Evolutionary conservation across 2,329 filamentous ascomycete genomes (phyloP).

Genomic region (Aspergillus pseudoviridinutans): DNA sequence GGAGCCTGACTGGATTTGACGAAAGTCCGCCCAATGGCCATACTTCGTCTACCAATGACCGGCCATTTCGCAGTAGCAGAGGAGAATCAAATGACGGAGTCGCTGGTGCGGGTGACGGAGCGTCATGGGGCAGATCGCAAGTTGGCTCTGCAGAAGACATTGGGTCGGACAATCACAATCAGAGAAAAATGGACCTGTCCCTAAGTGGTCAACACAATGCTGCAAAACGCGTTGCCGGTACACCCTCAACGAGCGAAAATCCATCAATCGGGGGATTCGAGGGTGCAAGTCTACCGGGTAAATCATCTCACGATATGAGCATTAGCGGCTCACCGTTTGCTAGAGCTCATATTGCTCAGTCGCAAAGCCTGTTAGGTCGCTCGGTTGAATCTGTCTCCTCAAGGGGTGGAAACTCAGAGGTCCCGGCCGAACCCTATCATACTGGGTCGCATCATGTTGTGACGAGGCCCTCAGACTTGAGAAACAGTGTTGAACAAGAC

Average conservation of each 20-base stretch:
- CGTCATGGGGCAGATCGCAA: conserved; percentile 12
- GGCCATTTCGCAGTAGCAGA: conserved; percentile 8
- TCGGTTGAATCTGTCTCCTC: conserved; percentile 26
- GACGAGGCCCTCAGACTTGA: conserved; percentile 26
- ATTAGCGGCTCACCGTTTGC: conserved; percentile 49
- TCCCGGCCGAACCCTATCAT: conserved; percentile 16
- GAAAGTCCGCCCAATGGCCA: conserved; percentile 13
- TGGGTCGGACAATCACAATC: conserved; percentile 11
- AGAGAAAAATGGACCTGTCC: conserved; percentile 33
- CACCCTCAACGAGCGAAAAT: conserved; percentile 23
- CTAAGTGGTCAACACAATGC: conserved; percentile 24
- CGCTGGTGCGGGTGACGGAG: conserved; percentile 8
- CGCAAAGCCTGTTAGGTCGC: conserved; percentile 26
- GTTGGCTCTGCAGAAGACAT: conserved; percentile 14
- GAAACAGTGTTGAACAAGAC: conserved; percentile 22
- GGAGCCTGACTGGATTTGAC: conserved; percentile 15
- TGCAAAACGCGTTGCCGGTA: conserved; percentile 25
- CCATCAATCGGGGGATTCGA: conserved; percentile 18
- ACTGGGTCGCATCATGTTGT: conserved; percentile 10
- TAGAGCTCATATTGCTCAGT: conserved; percentile 35
- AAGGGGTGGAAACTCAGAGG: conserved; percentile 19
- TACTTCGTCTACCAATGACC: conserved; percentile 15
- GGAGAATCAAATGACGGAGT: conserved; percentile 6
- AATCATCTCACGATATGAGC: conserved; percentile 30
- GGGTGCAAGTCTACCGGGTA: conserved; percentile 20